Evolutionary conservation across 352 stramenopile species (phyloP).

Genomic region (Phytophthora macrochlamydospora): DNA sequence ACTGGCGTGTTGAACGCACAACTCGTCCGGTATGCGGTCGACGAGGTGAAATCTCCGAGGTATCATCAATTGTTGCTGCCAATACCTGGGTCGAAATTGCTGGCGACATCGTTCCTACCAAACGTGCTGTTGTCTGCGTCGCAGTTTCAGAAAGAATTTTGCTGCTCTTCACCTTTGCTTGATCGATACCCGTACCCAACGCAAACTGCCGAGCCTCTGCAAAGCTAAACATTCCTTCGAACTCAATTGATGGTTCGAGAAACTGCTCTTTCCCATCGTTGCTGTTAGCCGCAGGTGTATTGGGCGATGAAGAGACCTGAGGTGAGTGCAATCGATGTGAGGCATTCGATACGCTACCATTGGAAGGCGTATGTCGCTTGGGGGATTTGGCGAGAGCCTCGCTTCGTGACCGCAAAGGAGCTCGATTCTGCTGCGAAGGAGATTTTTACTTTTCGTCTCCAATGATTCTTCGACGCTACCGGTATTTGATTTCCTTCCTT

Average conservation of each 20-base stretch:
- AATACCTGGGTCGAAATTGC: background rate
- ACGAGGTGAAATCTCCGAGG: constrained; percentile 11
- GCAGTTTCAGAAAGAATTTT: constrained; percentile 16
- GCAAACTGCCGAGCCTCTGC: constrained; percentile 40
- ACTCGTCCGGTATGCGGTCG: constrained; percentile 24
- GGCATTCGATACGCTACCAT: constrained; percentile 2
- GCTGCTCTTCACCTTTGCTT: constrained; percentile 15
- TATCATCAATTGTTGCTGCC: constrained; percentile 4
- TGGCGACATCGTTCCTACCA: constrained; percentile 10
- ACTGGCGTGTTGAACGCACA: constrained; percentile 19
- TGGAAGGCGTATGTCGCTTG: background rate
- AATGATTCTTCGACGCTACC: too few relatives aligned
- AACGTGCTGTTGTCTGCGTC: constrained; percentile 26
- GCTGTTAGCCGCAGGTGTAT: background rate
- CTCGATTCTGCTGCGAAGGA: constrained; percentile 9
- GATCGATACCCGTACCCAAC: constrained; percentile 17
- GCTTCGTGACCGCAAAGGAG: constrained; percentile 14
- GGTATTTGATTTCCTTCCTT: background rate
- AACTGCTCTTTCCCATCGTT: background rate
- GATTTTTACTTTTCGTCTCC: background rate
- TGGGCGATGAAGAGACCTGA: constrained; percentile 19
- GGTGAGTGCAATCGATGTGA: background rate
- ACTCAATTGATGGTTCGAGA: constrained; percentile 8
- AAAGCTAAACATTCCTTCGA: constrained; percentile 51
- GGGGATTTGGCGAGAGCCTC: constrained; percentile 4